Evolutionary conservation across 139 green algal species (phyloP), one percentile per base, ranked within the genome.

Genomic region (Picochlorum sp.): DNA sequence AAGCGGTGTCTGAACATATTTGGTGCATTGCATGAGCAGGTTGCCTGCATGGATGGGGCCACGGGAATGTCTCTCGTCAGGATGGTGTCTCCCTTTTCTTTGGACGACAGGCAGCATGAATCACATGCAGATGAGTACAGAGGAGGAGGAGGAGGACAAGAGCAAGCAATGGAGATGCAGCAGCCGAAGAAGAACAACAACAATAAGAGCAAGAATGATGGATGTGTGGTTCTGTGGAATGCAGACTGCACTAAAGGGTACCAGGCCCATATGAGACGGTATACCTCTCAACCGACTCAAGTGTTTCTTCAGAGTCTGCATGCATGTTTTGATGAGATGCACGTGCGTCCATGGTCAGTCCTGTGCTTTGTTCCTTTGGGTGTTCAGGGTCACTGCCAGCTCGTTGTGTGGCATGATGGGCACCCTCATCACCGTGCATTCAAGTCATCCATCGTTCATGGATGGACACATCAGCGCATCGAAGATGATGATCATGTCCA

Each of bases 251-350:
- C 47, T 6, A 20, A 9, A 21, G 16, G 47, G 11, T 54, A 26
- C 15, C 18, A 54, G 47, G 47, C 15, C 16, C n/a, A 20, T 2
- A 21, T 54, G 47, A 54, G 47, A 34, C 51, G 15, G 7, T 59
- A 59, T 28, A 20, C 21, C 8, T 59, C 51, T 59, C 51, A 59
- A 14, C 51, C 51, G 8, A 59, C n/a, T 3, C 51, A 59, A 28
- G 51, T 59, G 1, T 59, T 59, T 14, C 51, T 59, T 15, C 20
- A 30, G 6, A 28, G 23, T 9, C n/a, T 59, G 51, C 21, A 26
- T 18, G 51, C n/a, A 10, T 59, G 20, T 34, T 59, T 59, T 14
- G 4, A 20, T 18, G 23, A 20, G 13, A 30, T 59, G 20, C 4
- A 15, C 6, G 51, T 34, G 21, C 20, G 23, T 18, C 21, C 51